Evolutionary conservation across 768 basidiomycete species (phyloP).

Genomic region (Mrakia gelida): DNA sequence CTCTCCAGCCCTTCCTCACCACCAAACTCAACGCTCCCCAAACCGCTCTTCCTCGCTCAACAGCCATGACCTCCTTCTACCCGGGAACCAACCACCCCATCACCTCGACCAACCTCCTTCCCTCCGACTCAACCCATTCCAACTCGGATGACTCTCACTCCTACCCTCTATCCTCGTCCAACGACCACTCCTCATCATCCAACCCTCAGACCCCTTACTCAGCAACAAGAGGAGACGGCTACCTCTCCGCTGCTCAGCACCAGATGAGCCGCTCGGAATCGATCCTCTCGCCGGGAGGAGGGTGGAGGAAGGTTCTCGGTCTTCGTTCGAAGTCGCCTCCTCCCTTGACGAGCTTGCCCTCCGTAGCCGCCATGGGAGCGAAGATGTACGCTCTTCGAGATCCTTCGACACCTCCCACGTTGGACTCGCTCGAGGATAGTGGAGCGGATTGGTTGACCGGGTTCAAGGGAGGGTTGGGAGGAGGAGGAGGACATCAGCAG

Average conservation of each 20-base stretch:
- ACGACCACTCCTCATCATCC: not conserved
- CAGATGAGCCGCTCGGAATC: conserved; percentile 9
- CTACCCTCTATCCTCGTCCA: conserved; percentile 4
- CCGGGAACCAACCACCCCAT: not conserved
- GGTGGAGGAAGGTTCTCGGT: conserved; percentile 11
- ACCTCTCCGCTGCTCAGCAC: not conserved
- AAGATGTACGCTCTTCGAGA: conserved; percentile 10
- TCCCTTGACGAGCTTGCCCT: conserved; percentile 4
- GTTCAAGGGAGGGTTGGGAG: not conserved
- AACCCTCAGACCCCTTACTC: not conserved
- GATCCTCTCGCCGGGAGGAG: not conserved
- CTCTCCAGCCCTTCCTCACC: not conserved
- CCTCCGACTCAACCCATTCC: conserved; percentile 3
- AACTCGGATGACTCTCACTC: not conserved
- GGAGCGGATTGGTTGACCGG: not conserved
- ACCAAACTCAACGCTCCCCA: not conserved
- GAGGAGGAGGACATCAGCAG: not conserved
- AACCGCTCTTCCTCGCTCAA: conserved; percentile 13
- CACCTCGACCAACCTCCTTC: not conserved
- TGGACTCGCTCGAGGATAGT: conserved; percentile 12
- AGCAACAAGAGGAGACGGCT: not conserved
- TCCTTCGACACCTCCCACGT: conserved; percentile 19
- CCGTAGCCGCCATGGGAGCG: conserved; percentile 6
- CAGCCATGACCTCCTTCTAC: conserved; percentile 24
- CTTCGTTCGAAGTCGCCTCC: conserved; percentile 24